Base-by-base conservation (phyloP, 108 stramenopile species). In the Skeletonema tropicum region DNA sequence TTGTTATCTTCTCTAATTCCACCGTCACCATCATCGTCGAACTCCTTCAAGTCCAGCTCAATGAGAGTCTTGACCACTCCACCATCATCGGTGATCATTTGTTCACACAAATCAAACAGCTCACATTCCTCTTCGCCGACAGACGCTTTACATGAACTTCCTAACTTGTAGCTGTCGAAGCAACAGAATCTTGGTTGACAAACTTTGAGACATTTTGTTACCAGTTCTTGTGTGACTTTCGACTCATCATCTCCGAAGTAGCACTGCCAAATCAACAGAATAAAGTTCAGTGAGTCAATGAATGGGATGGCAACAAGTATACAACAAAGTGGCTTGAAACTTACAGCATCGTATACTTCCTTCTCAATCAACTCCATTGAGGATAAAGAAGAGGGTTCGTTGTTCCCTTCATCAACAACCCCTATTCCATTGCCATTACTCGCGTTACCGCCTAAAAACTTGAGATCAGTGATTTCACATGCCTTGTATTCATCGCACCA, bases 401-500 rank as follows among this genome's bases (percentile, higher is more conserved):
- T 23, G 23, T 17, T 10, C 23, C 52, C 52, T 55, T 23, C 52
- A 52, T 8, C 23, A n/a, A 5, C 17, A 29, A 29, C 26, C 26
- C 1, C 1, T 21, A 2, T 23, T 2, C 7, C 52, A 55, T 23
- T 23, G 52, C 21, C 25, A 55, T 55, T 55, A 25, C 21, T 55
- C 4, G 14, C 42, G 3, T 2, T 4, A 9, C 38, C 11, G 9
- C 11, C 38, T 23, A 3, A n/a, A 8, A 55, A 55, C 21, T 55
- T 21, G 7, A 55, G 25, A 39, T 39, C 21, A 13, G 45, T 35
- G 10, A 7, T 42, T 29, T 60, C 58, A 57, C 70, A 71, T 26
- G 60, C 38, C 60, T 71, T 71, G 38, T 42, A 71, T 39, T 71
- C 70, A 36, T 71, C 70, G 23, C 70, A 71, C 70, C 70, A 71